Conservation (phyloP, 768 basidiomycete genomes). For the Artomyces pyxidatus region DNA sequence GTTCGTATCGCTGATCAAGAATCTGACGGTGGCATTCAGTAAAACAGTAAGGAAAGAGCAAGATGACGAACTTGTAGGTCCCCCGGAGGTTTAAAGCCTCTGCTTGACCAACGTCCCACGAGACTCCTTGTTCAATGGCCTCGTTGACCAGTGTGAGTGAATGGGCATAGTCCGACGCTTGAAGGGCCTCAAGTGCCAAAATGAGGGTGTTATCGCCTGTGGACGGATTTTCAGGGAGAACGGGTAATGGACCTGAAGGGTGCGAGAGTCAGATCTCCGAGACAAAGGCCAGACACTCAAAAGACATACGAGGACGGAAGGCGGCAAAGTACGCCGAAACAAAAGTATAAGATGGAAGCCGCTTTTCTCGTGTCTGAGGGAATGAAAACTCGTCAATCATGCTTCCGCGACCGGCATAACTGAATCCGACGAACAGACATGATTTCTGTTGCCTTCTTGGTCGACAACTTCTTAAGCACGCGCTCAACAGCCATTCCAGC, state of each 20-base stretch:
- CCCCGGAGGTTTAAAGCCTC: constrained; percentile 90
- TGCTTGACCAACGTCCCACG: constrained; percentile 64
- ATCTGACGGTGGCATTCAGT: constrained; percentile 39
- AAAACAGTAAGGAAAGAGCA: neutral
- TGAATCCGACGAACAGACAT: constrained; percentile 40
- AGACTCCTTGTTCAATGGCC: constrained; percentile 80
- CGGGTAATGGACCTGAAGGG: constrained; percentile 52
- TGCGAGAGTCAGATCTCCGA: no score
- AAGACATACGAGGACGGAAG: constrained; percentile 74
- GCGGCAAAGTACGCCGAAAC: constrained; percentile 95
- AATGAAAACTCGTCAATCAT: neutral
- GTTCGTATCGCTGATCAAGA: constrained; percentile 76
- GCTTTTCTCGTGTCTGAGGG: constrained; percentile 60
- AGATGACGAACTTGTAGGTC: constrained; percentile 76
- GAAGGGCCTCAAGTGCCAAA: constrained; percentile 75
- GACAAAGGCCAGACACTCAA: no score
- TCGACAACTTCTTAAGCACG: constrained; percentile 79
- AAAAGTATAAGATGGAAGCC: constrained; percentile 85
- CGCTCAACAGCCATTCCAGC: constrained; percentile 82
- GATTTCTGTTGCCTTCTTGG: constrained; percentile 64
- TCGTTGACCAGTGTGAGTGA: constrained; percentile 76
- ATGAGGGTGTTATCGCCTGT: constrained; percentile 79
- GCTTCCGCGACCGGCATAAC: neutral
- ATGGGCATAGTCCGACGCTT: constrained; percentile 78
- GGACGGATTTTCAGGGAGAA: constrained; percentile 64